Evolutionary conservation across 495 filamentous ascomycete species (phyloP).

Genomic region (Penicillium longicatenatum): DNA sequence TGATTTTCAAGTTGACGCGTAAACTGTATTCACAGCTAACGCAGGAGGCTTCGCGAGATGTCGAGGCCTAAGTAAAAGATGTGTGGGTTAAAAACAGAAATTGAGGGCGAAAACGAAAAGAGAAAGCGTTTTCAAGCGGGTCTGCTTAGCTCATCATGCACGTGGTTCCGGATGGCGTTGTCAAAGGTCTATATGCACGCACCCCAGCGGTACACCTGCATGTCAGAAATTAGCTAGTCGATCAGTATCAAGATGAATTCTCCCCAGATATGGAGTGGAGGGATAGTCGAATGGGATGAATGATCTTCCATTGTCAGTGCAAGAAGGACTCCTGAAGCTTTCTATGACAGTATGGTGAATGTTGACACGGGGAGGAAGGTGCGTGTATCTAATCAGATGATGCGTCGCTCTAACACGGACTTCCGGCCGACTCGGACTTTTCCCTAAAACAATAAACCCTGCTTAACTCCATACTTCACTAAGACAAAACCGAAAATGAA

Average conservation of each 20-base stretch:
- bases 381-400: background rate
- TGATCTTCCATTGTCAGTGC: too few species aligned
- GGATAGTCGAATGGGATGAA: too few species aligned
- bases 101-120: constrained; percentile 12
- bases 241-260: too few species aligned
- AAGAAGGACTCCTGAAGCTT: too few species aligned
- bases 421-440: background rate
- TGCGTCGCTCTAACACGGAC: background rate
- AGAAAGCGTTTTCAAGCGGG: constrained; percentile 15
- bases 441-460: background rate
- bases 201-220: too few species aligned
- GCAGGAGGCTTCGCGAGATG: constrained; percentile 23
- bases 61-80: constrained; percentile 20
- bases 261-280: too few species aligned
- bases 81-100: constrained; percentile 13
- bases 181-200: background rate
- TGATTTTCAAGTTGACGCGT: constrained; percentile 12
- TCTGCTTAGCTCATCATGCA: constrained; percentile 27
- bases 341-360: too few species aligned
- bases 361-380: background rate
- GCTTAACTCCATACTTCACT: background rate
- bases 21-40: constrained; percentile 28
- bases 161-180: constrained; percentile 22
- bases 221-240: too few species aligned
- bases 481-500: background rate